Percentiles rank a stretch among this genome's conserved stretches.
phyloP scores from a whole-genome alignment of 2,329 filamentous ascomycete species.

The Alternaria arborescens region DNA sequence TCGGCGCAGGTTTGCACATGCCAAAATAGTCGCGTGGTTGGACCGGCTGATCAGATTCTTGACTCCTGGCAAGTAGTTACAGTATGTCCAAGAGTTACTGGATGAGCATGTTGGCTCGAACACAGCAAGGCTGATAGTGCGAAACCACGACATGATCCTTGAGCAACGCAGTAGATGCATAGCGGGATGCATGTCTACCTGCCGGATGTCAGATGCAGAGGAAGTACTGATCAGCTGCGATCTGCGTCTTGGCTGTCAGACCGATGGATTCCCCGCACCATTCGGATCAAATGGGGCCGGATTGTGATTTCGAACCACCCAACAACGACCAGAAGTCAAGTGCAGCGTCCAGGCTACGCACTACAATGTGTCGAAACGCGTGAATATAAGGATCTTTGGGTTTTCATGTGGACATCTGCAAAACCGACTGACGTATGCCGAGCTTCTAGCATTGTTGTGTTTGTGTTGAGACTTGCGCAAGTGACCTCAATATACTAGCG shows the following conservation, averaged over 20 bases:
- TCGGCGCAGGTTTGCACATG: constrained; percentile 4
- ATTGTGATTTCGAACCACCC: neutral
- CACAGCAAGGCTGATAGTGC: neutral
- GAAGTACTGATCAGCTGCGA: constrained; percentile 18
- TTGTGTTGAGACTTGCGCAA: constrained; percentile 8
- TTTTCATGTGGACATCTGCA: neutral
- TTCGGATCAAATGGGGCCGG: constrained; percentile 6
- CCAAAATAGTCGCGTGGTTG: constrained; percentile 13
- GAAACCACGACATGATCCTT: constrained; percentile 16
- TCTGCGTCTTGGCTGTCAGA: constrained; percentile 22
- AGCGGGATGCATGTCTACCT: constrained; percentile 19
- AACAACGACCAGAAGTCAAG: neutral
- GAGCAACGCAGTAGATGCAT: constrained; percentile 28
- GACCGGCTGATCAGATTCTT: constrained; percentile 19
- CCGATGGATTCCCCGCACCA: constrained; percentile 22
- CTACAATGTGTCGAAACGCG: neutral
- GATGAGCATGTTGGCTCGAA: constrained; percentile 2
- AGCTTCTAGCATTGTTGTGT: constrained; percentile 14
- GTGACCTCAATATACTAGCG: constrained; percentile 25
- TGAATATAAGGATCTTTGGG: neutral
- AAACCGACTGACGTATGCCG: constrained; percentile 6
- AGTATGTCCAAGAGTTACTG: neutral
- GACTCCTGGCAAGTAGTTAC: constrained; percentile 6
- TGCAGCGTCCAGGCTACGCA: neutral
- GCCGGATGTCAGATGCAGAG: constrained; percentile 29